A percentile compares a stretch with the other conserved stretches of the same genome.
Conservation (phyloP, 2,329 filamentous ascomycete genomes). For the Chaetomium sp. region DNA sequence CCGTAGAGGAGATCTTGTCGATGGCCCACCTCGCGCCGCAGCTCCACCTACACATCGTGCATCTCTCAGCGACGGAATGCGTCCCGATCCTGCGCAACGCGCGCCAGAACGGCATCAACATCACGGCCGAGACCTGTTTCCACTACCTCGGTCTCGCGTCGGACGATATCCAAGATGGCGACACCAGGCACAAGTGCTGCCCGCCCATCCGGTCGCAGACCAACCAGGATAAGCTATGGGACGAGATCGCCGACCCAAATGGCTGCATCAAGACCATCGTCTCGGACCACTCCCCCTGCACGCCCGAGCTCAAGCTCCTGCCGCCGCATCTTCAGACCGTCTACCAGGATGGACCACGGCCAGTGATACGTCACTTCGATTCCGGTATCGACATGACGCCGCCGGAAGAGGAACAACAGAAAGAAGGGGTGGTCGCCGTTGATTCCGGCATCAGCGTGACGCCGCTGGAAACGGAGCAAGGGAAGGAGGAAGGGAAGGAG, state of each 20-base stretch:
- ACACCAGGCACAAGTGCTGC: conserved; percentile 94
- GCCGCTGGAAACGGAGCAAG: conserved; percentile 30
- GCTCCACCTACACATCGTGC: conserved; percentile 89
- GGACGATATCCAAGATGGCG: conserved; percentile 79
- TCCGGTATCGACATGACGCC: conserved; percentile 55
- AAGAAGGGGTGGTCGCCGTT: not conserved
- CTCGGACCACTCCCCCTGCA: conserved; percentile 95
- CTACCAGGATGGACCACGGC: conserved; percentile 20
- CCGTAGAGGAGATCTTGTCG: conserved; percentile 82
- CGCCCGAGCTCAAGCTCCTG: conserved; percentile 87
- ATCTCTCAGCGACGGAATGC: conserved; percentile 84
- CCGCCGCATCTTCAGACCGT: conserved; percentile 62
- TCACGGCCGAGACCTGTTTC: conserved; percentile 94
- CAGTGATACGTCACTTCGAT: conserved; percentile 52
- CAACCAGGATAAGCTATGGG: conserved; percentile 87
- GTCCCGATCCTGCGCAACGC: conserved; percentile 80
- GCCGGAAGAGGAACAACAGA: conserved; percentile 31
- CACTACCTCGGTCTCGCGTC: conserved; percentile 87
- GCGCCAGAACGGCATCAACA: conserved; percentile 71
- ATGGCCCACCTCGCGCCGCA: conserved; percentile 78
- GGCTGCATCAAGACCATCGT: conserved; percentile 91
- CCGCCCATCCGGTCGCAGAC: conserved; percentile 80
- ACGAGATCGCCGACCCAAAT: conserved; percentile 69
- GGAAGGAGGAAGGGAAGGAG: not conserved
- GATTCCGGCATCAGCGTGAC: not conserved